Conservation (phyloP, 306 rosid species). For the Cucumis melo region DNA sequence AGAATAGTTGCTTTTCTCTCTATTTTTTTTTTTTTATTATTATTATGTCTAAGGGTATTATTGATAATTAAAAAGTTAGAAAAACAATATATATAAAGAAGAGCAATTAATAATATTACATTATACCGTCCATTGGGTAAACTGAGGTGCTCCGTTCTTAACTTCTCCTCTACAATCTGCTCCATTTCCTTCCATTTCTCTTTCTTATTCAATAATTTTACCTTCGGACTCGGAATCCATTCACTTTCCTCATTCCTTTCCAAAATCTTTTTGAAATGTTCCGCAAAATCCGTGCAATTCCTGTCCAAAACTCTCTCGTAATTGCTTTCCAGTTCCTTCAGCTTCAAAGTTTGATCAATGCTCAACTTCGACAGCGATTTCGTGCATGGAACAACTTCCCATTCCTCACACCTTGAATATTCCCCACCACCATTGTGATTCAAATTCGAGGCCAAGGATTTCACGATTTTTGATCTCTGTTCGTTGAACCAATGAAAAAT, state of each 20-base stretch:
- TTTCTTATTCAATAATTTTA: conserved; percentile 12
- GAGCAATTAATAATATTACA: conserved; percentile 30
- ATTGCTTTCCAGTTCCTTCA: conserved; percentile 51
- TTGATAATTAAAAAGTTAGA: no score
- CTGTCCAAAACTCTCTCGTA: conserved; percentile 49
- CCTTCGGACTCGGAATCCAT: conserved; percentile 24
- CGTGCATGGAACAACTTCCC: conserved; percentile 23
- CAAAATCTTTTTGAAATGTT: conserved; percentile 41
- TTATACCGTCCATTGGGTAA: conserved; percentile 65
- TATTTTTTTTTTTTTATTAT: no score
- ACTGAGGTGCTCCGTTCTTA: conserved; percentile 15
- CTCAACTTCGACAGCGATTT: conserved; percentile 62
- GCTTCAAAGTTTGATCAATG: conserved; percentile 36
- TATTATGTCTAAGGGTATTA: no score
- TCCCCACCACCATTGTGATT: conserved; percentile 6
- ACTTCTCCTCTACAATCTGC: conserved; percentile 4
- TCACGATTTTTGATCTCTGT: conserved; percentile 35
- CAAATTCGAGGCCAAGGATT: conserved; percentile 1
- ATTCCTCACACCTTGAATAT: conserved; percentile 19
- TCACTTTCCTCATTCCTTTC: conserved; percentile 12
- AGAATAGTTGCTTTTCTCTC: no score
- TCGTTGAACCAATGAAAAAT: conserved; percentile 39
- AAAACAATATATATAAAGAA: no score
- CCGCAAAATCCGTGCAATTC: conserved; percentile 47
- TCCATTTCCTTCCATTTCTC: conserved; percentile 8